Evolutionary conservation across 495 filamentous ascomycete genomes (phyloP).

Genomic region (Neurospora tetrasperma): DNA sequence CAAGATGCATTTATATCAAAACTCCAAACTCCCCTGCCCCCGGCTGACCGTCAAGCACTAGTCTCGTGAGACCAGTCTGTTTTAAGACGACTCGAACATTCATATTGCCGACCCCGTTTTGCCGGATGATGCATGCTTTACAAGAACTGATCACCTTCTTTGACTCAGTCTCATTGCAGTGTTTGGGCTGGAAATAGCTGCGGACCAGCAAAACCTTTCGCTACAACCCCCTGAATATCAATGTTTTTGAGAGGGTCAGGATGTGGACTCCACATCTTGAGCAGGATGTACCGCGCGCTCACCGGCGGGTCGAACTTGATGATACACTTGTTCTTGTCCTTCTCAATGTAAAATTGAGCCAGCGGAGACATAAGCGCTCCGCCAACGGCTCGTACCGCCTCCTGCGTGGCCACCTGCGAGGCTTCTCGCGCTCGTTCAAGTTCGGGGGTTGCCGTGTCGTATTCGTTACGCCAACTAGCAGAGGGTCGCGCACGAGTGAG

Average conservation of each 20-base stretch:
- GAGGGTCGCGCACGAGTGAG: background rate
- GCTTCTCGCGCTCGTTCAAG: slow-evolving; percentile 42
- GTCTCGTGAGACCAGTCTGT: background rate
- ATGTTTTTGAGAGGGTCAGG: slow-evolving; percentile 53
- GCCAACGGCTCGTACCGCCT: slow-evolving; percentile 44
- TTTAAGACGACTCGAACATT: background rate
- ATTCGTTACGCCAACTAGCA: background rate
- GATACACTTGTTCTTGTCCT: slow-evolving; percentile 70
- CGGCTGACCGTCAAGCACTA: background rate
- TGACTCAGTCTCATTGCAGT: background rate
- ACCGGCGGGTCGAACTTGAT: slow-evolving; percentile 84
- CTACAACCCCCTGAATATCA: slow-evolving; percentile 73
- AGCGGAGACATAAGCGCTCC: slow-evolving; percentile 54
- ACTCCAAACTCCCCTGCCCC: background rate
- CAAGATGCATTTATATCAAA: background rate
- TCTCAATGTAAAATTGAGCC: slow-evolving; percentile 70
- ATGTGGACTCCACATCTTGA: slow-evolving; percentile 77
- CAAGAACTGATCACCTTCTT: background rate
- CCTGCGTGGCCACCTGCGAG: slow-evolving; percentile 41
- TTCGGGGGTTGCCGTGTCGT: slow-evolving; percentile 22
- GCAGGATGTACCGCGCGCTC: slow-evolving; percentile 67
- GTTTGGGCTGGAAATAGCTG: slow-evolving; percentile 50
- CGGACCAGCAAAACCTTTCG: slow-evolving; percentile 72
- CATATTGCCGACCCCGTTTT: background rate
- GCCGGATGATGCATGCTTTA: background rate